Conservation (phyloP, 805 yeast species). For the Wickerhamomyces bisporus region DNA sequence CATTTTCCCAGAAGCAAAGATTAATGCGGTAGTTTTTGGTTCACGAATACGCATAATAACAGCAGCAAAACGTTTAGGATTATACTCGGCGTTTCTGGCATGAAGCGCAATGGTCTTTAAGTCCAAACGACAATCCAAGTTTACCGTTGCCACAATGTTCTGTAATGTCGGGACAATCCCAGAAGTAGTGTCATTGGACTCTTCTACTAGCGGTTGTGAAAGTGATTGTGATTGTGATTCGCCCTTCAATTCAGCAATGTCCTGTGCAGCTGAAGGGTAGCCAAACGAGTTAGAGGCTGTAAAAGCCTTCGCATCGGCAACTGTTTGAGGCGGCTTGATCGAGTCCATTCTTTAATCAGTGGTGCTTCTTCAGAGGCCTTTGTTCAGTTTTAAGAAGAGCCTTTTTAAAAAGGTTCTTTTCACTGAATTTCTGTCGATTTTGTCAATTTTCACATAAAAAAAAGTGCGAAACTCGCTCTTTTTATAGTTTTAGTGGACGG, state of each 20-base stretch:
- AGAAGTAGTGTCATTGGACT: slow-evolving; percentile 72
- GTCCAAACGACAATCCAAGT: slow-evolving; percentile 92
- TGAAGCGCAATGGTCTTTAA: slow-evolving; percentile 95
- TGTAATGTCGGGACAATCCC: slow-evolving; percentile 94
- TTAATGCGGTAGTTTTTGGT: slow-evolving; percentile 96
- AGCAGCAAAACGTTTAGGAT: slow-evolving; percentile 98
- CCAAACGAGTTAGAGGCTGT: slow-evolving; percentile 23
- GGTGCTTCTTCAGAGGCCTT: not conserved
- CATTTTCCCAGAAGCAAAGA: slow-evolving; percentile 98
- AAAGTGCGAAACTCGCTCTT: slow-evolving; percentile 1
- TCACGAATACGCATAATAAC: slow-evolving; percentile 99
- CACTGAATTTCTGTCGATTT: too few relatives aligned
- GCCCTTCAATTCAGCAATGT: slow-evolving; percentile 18
- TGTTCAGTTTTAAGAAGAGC: not conserved
- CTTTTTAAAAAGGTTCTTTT: too few relatives aligned
- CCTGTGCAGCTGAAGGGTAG: slow-evolving; percentile 25
- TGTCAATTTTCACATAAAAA: not conserved
- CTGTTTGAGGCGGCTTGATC: slow-evolving; percentile 25
- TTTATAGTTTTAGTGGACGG: not conserved
- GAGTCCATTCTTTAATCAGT: too few relatives aligned
- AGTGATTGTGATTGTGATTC: too few relatives aligned
- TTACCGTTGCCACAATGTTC: slow-evolving; percentile 97
- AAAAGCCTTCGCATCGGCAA: slow-evolving; percentile 25
- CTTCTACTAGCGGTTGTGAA: slow-evolving; percentile 15
- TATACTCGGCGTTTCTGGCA: slow-evolving; percentile 98